Percentiles rank a stretch among this genome's conserved stretches.
These are phyloP conservation scores for Garcileccinum viscosum DNA, from an alignment of 1,284 basidiomycete genomes.

Conservation along the genomic window DNA sequence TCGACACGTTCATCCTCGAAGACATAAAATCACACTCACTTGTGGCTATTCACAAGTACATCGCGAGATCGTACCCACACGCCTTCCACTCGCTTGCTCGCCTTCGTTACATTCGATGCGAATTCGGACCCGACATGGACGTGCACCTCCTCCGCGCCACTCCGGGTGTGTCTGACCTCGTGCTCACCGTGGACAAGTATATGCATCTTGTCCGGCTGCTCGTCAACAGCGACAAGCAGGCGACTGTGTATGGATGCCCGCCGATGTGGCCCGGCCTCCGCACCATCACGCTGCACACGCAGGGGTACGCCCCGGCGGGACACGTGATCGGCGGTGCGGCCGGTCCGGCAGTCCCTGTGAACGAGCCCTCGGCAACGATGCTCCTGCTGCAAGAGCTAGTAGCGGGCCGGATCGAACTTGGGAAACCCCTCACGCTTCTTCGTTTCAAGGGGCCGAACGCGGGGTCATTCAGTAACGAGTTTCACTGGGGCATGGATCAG, in stretches of 20 bases:
- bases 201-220: constrained; percentile 40
- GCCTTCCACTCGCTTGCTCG: constrained; percentile 34
- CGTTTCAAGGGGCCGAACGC: constrained; percentile 42
- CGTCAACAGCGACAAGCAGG: constrained; percentile 42
- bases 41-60: constrained; percentile 36
- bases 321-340: constrained; percentile 21
- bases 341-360: constrained; percentile 31
- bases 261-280: constrained; percentile 37
- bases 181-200: constrained; percentile 38
- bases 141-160: constrained; percentile 40
- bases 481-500: constrained; percentile 36
- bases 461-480: constrained; percentile 34
- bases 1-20: constrained; percentile 38
- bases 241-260: constrained; percentile 32
- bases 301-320: constrained; percentile 29
- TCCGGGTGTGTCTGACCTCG: constrained; percentile 34
- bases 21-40: constrained; percentile 38
- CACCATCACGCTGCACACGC: constrained; percentile 38
- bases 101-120: constrained; percentile 39
- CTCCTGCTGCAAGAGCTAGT: constrained; percentile 37
- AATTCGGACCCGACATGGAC: constrained; percentile 40
- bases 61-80: constrained; percentile 32
- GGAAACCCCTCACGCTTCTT: constrained; percentile 30
- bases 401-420: constrained; percentile 26
- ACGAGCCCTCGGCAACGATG: constrained; percentile 41